Base-by-base conservation (phyloP, 1,139 yeast genomes). In the Candida sojae region DNA sequence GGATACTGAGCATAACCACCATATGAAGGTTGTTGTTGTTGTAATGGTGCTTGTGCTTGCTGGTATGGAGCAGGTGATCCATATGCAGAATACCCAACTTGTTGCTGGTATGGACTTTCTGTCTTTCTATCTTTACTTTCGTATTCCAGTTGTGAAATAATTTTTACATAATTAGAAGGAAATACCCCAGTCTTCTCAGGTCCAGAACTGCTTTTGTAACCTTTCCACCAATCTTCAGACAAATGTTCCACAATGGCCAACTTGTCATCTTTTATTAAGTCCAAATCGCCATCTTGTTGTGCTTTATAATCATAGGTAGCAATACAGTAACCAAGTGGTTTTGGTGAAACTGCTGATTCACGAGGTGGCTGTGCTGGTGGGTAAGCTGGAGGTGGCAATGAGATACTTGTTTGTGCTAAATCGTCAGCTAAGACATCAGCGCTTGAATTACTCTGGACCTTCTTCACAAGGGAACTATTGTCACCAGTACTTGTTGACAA, bases 181-280 rank as follows among this genome's bases (percentile, higher is more conserved):
- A 93, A 92, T 58, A 92, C 84, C 26, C 99, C 99, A 7, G 80
- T 79, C 40, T 82, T 80, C 39, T 80, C 77, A 11, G 73, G 63
- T 37, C 66, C 55, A 49, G 73, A 69, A 25, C 73, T 73, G 45
- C 59, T 57, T 51, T 62, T 67, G 59, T 69, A 73, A 39, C 99
- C 98, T 63, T 82, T 86, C 90, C 95, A 91, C 98, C 99, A 92
- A 63, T 91, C 95, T 37, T 79, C 78, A 21, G 95, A 88, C 50
- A 87, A 76, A 62, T 83, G 89, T 62, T 91, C 96, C 5, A 81
- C 53, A 6, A 93, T 80, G 36, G 80, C 80, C 47, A 93, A 66
- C 59, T 79, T 82, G 53, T 86, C 93, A 44, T 95, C 97, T 44
- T 73, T 77, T 43, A 58, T 62, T 42, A 93, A 73, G 6, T 66